These are phyloP conservation scores for Epichloe typhina DNA, from an alignment of 2,329 filamentous ascomycete genomes.

Conservation along the genomic window DNA sequence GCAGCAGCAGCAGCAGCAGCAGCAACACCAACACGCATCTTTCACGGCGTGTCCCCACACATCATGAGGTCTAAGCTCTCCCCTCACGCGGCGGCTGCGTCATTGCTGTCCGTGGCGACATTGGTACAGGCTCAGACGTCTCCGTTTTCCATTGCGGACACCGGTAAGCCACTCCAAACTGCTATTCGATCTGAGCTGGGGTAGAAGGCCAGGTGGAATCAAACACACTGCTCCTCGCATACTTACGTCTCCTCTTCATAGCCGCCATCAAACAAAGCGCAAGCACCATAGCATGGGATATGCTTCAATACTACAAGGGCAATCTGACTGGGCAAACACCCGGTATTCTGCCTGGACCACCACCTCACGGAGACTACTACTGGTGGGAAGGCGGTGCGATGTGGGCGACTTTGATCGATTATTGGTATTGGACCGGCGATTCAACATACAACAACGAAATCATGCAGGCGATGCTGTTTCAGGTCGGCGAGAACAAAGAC, in stretches of 20 bases:
- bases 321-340: conserved; percentile 30
- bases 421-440: conserved; percentile 51
- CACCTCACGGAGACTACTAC: conserved; percentile 38
- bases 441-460: conserved; percentile 40
- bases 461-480: conserved; percentile 37
- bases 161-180: conserved; percentile 2
- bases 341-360: conserved; percentile 35
- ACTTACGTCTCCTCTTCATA: conserved; percentile 8
- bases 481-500: conserved; percentile 37
- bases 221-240: neutral
- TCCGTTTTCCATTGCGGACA: conserved; percentile 3
- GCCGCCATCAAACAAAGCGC: conserved; percentile 27
- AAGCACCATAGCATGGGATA: conserved; percentile 27
- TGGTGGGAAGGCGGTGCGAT: conserved; percentile 55
- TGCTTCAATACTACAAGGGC: conserved; percentile 33
- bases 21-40: neutral
- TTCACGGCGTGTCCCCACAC: neutral
- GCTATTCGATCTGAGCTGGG: neutral
- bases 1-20: too few species aligned
- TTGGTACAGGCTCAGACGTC: conserved; percentile 7
- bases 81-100: neutral
- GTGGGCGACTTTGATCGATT: conserved; percentile 51
- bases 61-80: conserved; percentile 7
- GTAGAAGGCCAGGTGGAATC: neutral
- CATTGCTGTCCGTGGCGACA: conserved; percentile 4